Conservation (phyloP, 148 eudicot genomes). For the Spergularia marina region DNA sequence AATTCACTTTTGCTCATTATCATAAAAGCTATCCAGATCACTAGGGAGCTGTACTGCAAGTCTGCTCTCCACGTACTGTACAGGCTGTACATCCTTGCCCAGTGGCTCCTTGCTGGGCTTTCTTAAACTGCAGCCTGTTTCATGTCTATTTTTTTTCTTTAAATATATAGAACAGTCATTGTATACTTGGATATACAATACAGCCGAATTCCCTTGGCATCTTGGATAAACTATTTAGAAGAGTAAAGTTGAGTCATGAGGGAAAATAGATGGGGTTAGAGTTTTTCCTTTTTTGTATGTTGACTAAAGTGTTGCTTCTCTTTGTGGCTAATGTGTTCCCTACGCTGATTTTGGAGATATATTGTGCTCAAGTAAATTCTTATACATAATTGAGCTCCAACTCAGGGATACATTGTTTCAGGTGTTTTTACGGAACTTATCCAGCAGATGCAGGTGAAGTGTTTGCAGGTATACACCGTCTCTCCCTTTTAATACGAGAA, state of each 20-base stretch:
- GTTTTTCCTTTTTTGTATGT: not conserved
- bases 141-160: not conserved
- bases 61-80: not conserved
- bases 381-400: constrained; percentile 9
- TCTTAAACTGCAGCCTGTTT: not conserved
- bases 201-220: not conserved
- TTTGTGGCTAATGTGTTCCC: not conserved
- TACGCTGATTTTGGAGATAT: not conserved
- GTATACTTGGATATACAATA: not conserved
- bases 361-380: not conserved
- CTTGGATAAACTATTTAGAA: not conserved
- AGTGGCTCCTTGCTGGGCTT: too few relatives aligned
- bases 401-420: constrained; percentile 32
- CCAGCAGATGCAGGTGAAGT: constrained; percentile 99
- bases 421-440: constrained; percentile 99
- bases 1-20: not conserved
- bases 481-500: not conserved
- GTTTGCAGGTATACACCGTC: constrained; percentile 65
- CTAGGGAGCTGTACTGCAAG: not conserved
- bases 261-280: not conserved
- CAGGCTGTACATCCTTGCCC: not conserved
- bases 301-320: not conserved
- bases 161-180: too few relatives aligned
- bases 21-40: not conserved
- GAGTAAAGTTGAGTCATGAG: constrained; percentile 5